Percentiles rank a stretch among this genome's conserved stretches.
These are phyloP conservation scores for Elsinoe fawcettii DNA, from an alignment of 2,329 filamentous ascomycete genomes.

Conservation along the genomic window DNA sequence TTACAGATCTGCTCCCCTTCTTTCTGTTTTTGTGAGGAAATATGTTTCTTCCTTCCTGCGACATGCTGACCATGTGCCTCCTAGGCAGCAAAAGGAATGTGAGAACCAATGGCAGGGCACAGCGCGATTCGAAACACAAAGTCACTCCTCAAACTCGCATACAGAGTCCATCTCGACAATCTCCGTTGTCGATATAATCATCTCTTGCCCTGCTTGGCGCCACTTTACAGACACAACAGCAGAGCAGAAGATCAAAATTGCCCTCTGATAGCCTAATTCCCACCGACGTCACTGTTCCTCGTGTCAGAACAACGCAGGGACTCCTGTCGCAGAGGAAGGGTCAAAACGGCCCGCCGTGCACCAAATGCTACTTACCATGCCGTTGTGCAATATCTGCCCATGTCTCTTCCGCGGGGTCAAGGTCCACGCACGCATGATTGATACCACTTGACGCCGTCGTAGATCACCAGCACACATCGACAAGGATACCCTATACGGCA, in stretches of 20 bases:
- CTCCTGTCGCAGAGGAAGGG: too few relatives aligned
- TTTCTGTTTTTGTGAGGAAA: neutral
- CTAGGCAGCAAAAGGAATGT: slow-evolving; percentile 1
- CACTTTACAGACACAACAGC: neutral
- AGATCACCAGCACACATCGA: neutral
- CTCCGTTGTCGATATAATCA: neutral
- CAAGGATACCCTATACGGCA: neutral
- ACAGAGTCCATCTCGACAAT: neutral
- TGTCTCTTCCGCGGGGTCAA: too few relatives aligned
- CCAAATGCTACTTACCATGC: neutral
- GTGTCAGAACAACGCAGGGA: neutral
- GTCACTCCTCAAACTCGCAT: neutral
- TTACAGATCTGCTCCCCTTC: slow-evolving; percentile 5
- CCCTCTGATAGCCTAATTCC: neutral
- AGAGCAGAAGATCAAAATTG: neutral
- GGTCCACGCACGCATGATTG: too few relatives aligned
- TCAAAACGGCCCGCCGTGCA: neutral
- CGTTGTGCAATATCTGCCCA: neutral
- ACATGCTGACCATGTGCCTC: neutral
- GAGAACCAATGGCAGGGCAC: neutral
- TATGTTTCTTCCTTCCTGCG: neutral
- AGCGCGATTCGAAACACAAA: neutral
- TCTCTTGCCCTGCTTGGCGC: neutral
- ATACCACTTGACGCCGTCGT: too few relatives aligned
- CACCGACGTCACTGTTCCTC: neutral